Base-by-base conservation (phyloP, 2,329 filamentous ascomycete genomes). In the Acrocalymma vagum region DNA sequence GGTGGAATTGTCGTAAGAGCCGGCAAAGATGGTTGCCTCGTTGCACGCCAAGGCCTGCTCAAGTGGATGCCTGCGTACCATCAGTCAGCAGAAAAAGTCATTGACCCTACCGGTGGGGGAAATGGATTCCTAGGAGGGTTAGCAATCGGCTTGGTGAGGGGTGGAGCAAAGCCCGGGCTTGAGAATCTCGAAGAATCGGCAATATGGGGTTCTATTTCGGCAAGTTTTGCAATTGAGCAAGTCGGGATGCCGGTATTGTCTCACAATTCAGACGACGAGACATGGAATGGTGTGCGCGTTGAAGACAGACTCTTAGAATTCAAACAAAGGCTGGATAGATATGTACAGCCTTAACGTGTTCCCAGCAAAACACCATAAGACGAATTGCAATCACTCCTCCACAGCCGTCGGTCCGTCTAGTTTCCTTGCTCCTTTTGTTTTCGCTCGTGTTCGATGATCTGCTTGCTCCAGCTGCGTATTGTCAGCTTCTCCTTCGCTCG, bases 101-200 rank as follows among this genome's bases (percentile, higher is more conserved):
- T 94, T n/a, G 94, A 97, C 68, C 92, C 93, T 0, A 97, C 94
- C 0, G 94, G 94, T 8, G 94, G 91, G 14, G 94, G 94, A 1
- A 99, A 99, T 69, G 86, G 88, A 0, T 97, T 96, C 58, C 75
- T 96, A 7, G 83, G 83, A 15, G 82, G 80, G 2, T 61, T 86
- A 43, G 76, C 80, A 6, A 74, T 84, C 15, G 81, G 78, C 2
- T 65, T 85, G 50, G 72, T 80, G 14, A 73, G 77, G 42, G 55
- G 62, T 17, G 72, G 70, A 87, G 53, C 84, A 77, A 21, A 73
- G 28, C 38, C 50, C 11, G 56, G 59, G 9, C 27, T 64, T n/a
- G 43, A 51, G 10, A 58, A 69, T 50, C 75, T 88, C 26, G 82
- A 85, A 45, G 84, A 90, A 57, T 91, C 90, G 5, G 85, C 88